Percentiles rank a stretch among this genome's conserved stretches.
phyloP scores from a whole-genome alignment of 306 rosid genomes.

The Cicer pinnatifidum region DNA sequence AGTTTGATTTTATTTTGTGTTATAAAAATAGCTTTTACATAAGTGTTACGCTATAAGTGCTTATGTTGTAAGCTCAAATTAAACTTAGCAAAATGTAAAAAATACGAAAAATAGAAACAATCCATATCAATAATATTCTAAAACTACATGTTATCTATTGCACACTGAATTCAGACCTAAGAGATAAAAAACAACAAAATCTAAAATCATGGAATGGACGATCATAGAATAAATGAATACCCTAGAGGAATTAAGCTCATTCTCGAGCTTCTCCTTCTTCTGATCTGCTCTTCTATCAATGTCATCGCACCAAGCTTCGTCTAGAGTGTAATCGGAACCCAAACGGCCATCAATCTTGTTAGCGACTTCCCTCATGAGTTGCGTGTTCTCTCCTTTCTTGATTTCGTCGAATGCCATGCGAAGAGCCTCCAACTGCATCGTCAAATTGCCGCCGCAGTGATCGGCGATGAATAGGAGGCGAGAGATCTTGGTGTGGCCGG shows the following conservation, averaged over 20 bases:
- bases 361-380: conserved; percentile 72
- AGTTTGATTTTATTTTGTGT: no score
- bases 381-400: conserved; percentile 91
- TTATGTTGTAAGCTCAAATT: not conserved
- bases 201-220: not conserved
- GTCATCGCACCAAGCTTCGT: conserved; percentile 66
- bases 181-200: not conserved
- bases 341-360: conserved; percentile 73
- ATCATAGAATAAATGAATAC: conserved; percentile 41
- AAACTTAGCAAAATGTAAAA: not conserved
- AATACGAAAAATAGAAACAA: not conserved
- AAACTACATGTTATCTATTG: no score
- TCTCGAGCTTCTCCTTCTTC: conserved; percentile 95
- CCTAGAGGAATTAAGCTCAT: conserved; percentile 88
- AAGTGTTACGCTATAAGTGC: no score
- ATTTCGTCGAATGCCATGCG: conserved; percentile 96
- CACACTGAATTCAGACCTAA: conserved; percentile 5
- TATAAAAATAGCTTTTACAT: no score
- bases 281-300: conserved; percentile 79
- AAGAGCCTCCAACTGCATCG: conserved; percentile 86
- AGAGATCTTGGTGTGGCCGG: conserved; percentile 76
- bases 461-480: conserved; percentile 76
- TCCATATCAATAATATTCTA: not conserved
- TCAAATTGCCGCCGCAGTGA: conserved; percentile 51
- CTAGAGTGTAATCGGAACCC: conserved; percentile 64